Base-by-base conservation (phyloP, 1,139 yeast genomes). In the Kodamaea fungicola region DNA sequence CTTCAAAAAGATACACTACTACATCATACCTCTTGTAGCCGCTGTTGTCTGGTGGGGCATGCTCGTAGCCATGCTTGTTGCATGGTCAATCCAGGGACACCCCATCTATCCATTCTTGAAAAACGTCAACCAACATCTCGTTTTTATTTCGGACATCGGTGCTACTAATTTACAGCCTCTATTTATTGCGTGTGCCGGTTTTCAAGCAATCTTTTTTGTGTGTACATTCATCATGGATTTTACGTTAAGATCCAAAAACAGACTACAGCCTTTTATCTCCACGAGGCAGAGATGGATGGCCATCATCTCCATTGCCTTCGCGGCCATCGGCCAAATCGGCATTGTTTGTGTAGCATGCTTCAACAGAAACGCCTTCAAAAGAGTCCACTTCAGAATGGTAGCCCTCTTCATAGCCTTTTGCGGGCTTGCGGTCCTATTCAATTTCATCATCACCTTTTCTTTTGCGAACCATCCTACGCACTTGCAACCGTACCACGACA, bases 81-180 rank as follows among this genome's bases (percentile, higher is more conserved):
- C 49, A 67, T 79, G 97, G 97, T 76, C 83, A 2, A 75, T 70
- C 5, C 89, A 86, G 57, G 97, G 96, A 4, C 74, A 74, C 39
- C 95, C 95, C 1, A 67, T 74, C 8, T 84, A 86, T 53, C 51
- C 66, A 36, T 83, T 80, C 56, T 75, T 82, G 71, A 57, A 62
- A 19, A 84, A 89, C 30, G 80, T 84, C 6, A 12, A 25, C 12
- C 37, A 37, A 23, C 22, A 19, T 8, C 12, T 37, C 8, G 40
- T 37, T 2, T 89, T 83, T 60, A 77, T 90, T 35, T 84, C 95
- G 37, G 61, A 57, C 31, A 45, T 57, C n/a, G 62, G 59, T 1
- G 62, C 62, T 33, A 55, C 62, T 39, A 54, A 52, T 35, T 43
- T 57, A 30, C 54, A 57, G 32, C 61, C 61, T 13, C 42, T 57